Evolutionary conservation across 331 rosid species (phyloP), one percentile per base, ranked within the genome.

Genomic region (Prunus yedoensis): DNA sequence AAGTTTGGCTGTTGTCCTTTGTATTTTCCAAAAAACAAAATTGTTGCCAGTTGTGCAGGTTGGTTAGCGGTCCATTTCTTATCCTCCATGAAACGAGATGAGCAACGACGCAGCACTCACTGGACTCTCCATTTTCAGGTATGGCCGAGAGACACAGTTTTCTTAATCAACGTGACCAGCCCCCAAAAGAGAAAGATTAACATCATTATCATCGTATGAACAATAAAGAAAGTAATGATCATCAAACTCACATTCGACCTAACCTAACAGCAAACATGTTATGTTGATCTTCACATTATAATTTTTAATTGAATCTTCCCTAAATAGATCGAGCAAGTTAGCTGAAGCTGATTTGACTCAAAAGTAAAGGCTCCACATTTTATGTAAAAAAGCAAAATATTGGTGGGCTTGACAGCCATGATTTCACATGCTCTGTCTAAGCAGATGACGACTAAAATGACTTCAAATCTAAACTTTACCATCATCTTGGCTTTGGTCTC

Each of bases 371-470:
- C 74, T 45, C 21, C 47, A 32, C 59, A 5, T 18, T 70, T 4
- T 70, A 35, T 18, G 61, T 3, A 0, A 3, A 45, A 43, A 0
- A 25, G 27, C 77, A 17, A 45, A 10, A 52, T 10, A 11, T 3
- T 27, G 68, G 28, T 25, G 77, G 30, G 57, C 10, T 38, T 4
- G 47, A 58, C 35, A 15, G 68, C 58, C 51, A 63, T 63, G 67
- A 38, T 25, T 20, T 45, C 66, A 17, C 80, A 66, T 66, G 78
- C 67, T 16, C 38, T 58, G 82, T 82, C 82, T 12, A 47, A 27
- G 20, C 28, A 12, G 14, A 47, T n/a, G 28, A 18, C 6, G 32
- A 64, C 27, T 75, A 3, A 43, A 57, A 50, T 77, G 15, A 38
- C 28, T 47, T 20, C 5, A 12, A 8, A 46, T 13, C 52, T 63